Evolutionary conservation across 257 asterid genomes (phyloP), one percentile per base, ranked within the genome.

Genomic region (Thymus quinquecostatus): DNA sequence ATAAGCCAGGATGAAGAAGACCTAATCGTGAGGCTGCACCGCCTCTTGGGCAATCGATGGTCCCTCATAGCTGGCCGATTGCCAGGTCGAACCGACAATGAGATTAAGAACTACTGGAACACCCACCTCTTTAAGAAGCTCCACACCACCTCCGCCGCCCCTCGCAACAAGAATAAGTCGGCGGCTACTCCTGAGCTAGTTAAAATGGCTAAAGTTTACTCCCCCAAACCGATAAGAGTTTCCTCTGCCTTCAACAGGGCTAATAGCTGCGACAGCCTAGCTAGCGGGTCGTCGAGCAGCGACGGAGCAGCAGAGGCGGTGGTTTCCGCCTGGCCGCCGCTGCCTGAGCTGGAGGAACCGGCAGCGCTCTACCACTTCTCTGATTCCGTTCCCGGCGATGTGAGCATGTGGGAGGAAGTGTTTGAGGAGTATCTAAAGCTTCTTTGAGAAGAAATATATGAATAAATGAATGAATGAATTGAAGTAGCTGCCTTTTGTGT

Each of bases 31-130:
- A 75, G 95, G 44, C 82, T 87, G 1, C 95, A 87, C 72, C 71
- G 76, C 33, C 84, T 89, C 48, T 72, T 87, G 6, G 96, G 96
- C 32, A 89, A 89, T 51, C 86, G 95, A 6, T 89, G 96, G 95
- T 87, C 95, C 33, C 84, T 89, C 5, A 89, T 89, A 8, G 95
- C 96, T 0, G 92, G 90, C 53, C 69, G 90, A 54, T 83, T 89
- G 76, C 86, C 96, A 0, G 92, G 96, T 67, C 87, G 96, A 77
- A 89, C 92, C 10, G 96, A 88, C 71, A 88, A 88, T 77, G 96
- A 88, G 85, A 84, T 88, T 14, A 88, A 88, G 49, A 88, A 86
- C 72, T 71, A 88, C 73, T 88, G 95, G 96, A 89, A 89, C 81
- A 86, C 90, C 0, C 83, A 84, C 38, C 83, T 89, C 45, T 74